A percentile compares a stretch with the other conserved stretches of the same genome.
Evolutionary conservation across 176 grass and related monocot species (phyloP).

Genomic region (Avena eriantha): DNA sequence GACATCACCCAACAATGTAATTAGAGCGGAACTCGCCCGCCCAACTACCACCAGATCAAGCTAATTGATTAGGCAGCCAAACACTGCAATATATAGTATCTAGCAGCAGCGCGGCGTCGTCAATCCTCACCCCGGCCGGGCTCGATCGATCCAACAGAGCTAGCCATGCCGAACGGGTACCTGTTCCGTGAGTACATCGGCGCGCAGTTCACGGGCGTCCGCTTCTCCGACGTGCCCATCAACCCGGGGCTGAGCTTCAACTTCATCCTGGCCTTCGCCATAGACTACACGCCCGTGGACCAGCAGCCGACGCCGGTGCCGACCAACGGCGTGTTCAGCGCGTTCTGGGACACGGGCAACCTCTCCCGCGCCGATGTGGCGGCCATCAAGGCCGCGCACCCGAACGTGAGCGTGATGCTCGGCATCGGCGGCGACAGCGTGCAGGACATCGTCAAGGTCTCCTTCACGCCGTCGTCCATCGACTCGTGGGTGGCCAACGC

Average conservation of each 20-base stretch:
- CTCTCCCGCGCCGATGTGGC: constrained; percentile 31
- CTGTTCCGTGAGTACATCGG: neutral
- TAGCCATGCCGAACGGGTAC: neutral
- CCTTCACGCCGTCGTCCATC: constrained; percentile 3
- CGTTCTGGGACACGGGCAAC: constrained; percentile 10
- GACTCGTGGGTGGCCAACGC: neutral
- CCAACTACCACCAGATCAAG: neutral
- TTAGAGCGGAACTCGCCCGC: neutral
- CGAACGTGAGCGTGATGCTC: constrained; percentile 45
- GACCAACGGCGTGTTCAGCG: neutral
- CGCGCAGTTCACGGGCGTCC: neutral
- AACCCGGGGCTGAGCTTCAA: neutral
- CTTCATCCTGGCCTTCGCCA: neutral
- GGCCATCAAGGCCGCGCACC: constrained; percentile 26
- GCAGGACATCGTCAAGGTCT: neutral
- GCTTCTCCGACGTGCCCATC: neutral
- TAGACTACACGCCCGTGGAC: neutral
- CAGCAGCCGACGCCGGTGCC: neutral
- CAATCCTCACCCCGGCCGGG: neutral
- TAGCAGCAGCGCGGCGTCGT: neutral
- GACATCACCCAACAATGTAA: too few species aligned
- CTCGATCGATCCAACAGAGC: neutral
- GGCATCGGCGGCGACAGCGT: constrained; percentile 48
- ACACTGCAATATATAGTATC: neutral
- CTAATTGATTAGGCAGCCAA: neutral